Evolutionary conservation across 208 protist genomes (phyloP).

Genomic region (Leishmania amazonensis): DNA sequence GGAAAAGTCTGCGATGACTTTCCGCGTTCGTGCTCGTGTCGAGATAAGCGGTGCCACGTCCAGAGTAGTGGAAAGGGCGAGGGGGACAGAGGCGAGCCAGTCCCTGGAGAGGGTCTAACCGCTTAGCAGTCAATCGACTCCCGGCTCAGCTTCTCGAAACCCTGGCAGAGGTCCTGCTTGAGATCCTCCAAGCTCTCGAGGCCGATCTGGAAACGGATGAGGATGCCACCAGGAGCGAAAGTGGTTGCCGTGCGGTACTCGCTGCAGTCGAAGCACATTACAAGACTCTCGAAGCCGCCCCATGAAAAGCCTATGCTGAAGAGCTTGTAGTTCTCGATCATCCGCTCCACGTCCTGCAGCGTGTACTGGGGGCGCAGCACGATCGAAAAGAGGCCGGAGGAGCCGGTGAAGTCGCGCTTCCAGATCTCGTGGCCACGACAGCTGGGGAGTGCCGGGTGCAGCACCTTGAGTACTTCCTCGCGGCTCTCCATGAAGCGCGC

Average conservation of each 20-base stretch:
- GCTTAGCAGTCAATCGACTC: slow-evolving; percentile 1
- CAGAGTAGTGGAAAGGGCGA: neutral
- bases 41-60: neutral
- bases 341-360: slow-evolving; percentile 19
- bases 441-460: slow-evolving; percentile 30
- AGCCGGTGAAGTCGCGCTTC: slow-evolving; percentile 40
- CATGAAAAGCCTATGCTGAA: slow-evolving; percentile 37
- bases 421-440: slow-evolving; percentile 34
- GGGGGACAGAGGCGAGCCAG: neutral
- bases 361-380: slow-evolving; percentile 30
- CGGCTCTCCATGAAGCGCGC: slow-evolving; percentile 24
- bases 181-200: slow-evolving; percentile 37
- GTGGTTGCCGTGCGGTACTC: slow-evolving; percentile 30
- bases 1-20: neutral
- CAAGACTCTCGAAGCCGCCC: slow-evolving; percentile 38
- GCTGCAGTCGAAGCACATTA: slow-evolving; percentile 36
- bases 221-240: slow-evolving; percentile 25
- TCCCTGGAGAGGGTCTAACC: neutral
- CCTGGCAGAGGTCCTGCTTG: slow-evolving; percentile 30
- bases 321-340: slow-evolving; percentile 27
- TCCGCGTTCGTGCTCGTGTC: neutral
- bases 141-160: slow-evolving; percentile 20
- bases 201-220: slow-evolving; percentile 34
- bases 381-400: slow-evolving; percentile 28
- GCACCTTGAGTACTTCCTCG: slow-evolving; percentile 28